Evolutionary conservation across 1,284 basidiomycete genomes (phyloP), one percentile per base, ranked within the genome.

Genomic region (Inonotus hispidus): DNA sequence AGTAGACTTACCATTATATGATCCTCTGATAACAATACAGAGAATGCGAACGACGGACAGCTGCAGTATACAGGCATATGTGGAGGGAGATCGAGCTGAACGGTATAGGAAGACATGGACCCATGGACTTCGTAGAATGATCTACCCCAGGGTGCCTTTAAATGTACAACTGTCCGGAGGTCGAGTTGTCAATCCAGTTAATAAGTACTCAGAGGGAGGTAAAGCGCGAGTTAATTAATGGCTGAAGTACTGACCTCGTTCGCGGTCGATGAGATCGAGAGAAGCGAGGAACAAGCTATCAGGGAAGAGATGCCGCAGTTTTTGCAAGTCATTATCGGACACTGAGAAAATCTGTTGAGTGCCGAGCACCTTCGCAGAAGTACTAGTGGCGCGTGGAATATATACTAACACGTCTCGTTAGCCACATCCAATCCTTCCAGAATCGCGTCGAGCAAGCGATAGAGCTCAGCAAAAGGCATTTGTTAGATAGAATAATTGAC

Each of bases 1-100:
- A n/a, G 10, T 29, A 49, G 19, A 29, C 77, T 58, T 63, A 87
- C 89, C 85, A 87, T 84, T n/a, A 83, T 67, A 67, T 88, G 80
- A 4, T 81, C 79, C 47, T 80, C 78, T 19, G 80, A 77, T 43
- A 80, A 73, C 23, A 91, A 70, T 8, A 88, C 85, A 8, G 81
- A 78, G 64, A 82, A 83, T 1, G 81, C 71, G 67, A 88, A 92
- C 0, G 89, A 80, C 1, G 88, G 85, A 66, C 90, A 92, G n/a
- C 82, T 82, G 69, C 90, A 92, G 63, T 84, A 89, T 59, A 78
- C 76, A 11, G 79, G 75, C 25, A 75, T 67, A 47, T 62, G 70
- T 43, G 66, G 69, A n/a, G 72, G 67, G 25, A 88, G 73, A 49
- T 78, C 76, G 3, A 85, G 77, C 50, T 84, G 82, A 53, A 91